These are phyloP conservation scores for Quercus tomentella DNA, from an alignment of 331 rosid genomes.

Conservation along the genomic window DNA sequence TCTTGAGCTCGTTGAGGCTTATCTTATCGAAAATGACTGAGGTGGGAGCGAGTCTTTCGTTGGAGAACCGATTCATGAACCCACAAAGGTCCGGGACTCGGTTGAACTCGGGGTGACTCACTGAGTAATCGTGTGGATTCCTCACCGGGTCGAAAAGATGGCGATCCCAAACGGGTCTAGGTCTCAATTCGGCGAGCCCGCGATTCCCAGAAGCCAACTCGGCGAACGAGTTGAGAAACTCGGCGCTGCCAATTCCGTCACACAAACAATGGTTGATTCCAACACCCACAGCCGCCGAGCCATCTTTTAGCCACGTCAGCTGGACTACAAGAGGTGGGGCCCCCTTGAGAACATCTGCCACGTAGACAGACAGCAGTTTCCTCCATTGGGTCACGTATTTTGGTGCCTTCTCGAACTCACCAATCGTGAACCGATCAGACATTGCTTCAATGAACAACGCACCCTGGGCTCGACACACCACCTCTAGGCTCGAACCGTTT, in stretches of 20 bases:
- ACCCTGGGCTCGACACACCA: slow-evolving; percentile 66
- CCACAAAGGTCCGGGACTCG: slow-evolving; percentile 63
- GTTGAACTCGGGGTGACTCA: slow-evolving; percentile 38
- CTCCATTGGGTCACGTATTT: slow-evolving; percentile 56
- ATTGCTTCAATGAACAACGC: slow-evolving; percentile 68
- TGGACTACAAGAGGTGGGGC: slow-evolving; percentile 73
- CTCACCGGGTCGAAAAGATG: slow-evolving; percentile 39
- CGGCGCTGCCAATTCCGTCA: slow-evolving; percentile 80
- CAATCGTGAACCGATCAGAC: slow-evolving; percentile 28
- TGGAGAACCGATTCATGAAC: slow-evolving; percentile 52
- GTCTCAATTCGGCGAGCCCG: slow-evolving; percentile 14
- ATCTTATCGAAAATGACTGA: slow-evolving; percentile 36
- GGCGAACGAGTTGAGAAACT: slow-evolving; percentile 62
- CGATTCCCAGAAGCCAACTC: slow-evolving; percentile 41
- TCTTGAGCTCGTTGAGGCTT: slow-evolving; percentile 36
- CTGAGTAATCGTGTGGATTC: background rate
- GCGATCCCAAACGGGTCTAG: slow-evolving; percentile 69
- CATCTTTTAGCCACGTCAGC: slow-evolving; percentile 80
- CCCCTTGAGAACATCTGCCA: slow-evolving; percentile 67
- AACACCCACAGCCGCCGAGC: slow-evolving; percentile 62
- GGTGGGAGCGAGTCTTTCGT: slow-evolving; percentile 52
- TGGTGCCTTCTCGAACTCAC: slow-evolving; percentile 60
- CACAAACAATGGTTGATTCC: slow-evolving; percentile 75
- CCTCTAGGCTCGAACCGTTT: slow-evolving; percentile 50
- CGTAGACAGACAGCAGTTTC: slow-evolving; percentile 54